These are phyloP conservation scores for Nannizzia gypsea DNA, from an alignment of 2,329 filamentous ascomycete genomes.

Conservation along the genomic window DNA sequence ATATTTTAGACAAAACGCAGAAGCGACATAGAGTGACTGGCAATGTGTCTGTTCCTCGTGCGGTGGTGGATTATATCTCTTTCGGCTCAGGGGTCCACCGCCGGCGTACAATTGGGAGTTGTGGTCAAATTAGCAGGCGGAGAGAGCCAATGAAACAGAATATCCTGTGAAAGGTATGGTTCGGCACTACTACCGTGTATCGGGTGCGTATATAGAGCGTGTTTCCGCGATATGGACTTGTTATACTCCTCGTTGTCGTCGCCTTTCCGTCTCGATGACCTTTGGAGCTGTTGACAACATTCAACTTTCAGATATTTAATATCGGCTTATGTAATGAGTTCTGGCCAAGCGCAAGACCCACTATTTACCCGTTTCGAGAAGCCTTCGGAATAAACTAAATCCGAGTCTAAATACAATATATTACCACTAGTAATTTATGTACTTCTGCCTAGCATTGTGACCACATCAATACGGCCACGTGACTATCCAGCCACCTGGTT, in stretches of 20 bases:
- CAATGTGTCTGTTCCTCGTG: neutral
- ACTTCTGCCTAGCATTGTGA: neutral
- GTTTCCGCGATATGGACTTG: neutral
- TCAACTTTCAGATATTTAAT: neutral
- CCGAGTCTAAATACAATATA: no score
- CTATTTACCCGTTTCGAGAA: neutral
- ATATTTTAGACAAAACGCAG: slow-evolving; percentile 2
- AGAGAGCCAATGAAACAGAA: neutral
- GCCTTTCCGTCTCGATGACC: no score
- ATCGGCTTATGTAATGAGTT: neutral
- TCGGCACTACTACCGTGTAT: neutral
- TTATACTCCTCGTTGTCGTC: neutral
- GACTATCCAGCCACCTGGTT: slow-evolving; percentile 3
- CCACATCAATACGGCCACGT: neutral
- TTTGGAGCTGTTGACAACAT: neutral
- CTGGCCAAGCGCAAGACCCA: neutral
- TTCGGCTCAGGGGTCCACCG: neutral
- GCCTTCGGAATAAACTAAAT: no score
- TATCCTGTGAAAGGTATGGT: neutral
- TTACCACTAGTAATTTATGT: neutral
- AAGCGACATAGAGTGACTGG: neutral
- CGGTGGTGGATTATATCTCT: neutral
- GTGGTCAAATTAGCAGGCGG: neutral
- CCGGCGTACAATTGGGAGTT: neutral
- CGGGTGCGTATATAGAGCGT: neutral